These are phyloP conservation scores for Trametes sanguinea DNA, from an alignment of 768 basidiomycete species.

Conservation along the genomic window DNA sequence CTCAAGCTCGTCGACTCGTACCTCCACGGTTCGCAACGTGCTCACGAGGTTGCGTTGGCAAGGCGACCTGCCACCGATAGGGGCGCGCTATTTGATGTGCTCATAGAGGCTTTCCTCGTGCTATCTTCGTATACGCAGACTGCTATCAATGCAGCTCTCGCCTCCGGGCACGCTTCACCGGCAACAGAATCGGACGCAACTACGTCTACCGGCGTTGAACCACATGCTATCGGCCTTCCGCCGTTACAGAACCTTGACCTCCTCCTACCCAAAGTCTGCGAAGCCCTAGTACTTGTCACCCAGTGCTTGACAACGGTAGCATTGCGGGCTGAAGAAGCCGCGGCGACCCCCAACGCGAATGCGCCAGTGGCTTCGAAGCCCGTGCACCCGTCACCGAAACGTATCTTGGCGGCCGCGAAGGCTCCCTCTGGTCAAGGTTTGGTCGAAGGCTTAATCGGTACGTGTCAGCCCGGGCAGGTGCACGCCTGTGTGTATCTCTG, in stretches of 20 bases:
- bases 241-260: conserved; percentile 56
- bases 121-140: conserved; percentile 58
- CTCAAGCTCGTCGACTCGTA: conserved; percentile 88
- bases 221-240: neutral
- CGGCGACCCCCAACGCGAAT: conserved; percentile 26
- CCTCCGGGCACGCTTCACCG: conserved; percentile 17
- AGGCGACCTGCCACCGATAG: conserved; percentile 43
- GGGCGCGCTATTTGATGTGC: conserved; percentile 39
- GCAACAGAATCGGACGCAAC: neutral
- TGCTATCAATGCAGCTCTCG: conserved; percentile 53
- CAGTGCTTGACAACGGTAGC: conserved; percentile 73
- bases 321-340: conserved; percentile 49
- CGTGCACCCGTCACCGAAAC: conserved; percentile 12
- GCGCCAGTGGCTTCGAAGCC: conserved; percentile 6
- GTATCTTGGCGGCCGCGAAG: conserved; percentile 8
- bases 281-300: conserved; percentile 74
- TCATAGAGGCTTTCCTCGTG: conserved; percentile 62
- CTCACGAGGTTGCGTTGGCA: conserved; percentile 38
- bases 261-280: conserved; percentile 75
- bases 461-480: neutral
- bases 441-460: conserved; percentile 30
- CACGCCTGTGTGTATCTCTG: neutral
- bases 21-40: conserved; percentile 49
- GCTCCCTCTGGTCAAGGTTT: conserved; percentile 20
- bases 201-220: neutral